Conservation (phyloP, 1,284 basidiomycete genomes). For the Tylopilus microsporus region DNA sequence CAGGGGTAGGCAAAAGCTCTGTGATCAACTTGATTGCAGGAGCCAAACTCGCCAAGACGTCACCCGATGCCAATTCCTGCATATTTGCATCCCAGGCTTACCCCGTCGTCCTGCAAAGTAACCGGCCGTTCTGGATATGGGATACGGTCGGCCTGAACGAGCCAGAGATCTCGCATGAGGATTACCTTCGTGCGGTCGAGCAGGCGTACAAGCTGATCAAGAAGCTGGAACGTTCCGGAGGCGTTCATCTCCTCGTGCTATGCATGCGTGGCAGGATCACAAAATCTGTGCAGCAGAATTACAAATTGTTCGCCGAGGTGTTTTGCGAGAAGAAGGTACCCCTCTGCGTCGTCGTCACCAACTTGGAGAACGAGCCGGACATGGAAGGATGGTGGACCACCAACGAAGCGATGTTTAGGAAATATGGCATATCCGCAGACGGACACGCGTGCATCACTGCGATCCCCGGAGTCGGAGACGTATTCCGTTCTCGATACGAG, state of each 20-base stretch:
- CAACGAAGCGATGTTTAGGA: constrained; percentile 20
- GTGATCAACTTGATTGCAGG: constrained; percentile 29
- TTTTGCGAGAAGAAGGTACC: constrained; percentile 30
- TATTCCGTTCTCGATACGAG: constrained; percentile 16
- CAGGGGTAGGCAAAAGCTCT: constrained; percentile 27
- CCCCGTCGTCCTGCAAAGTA: constrained; percentile 12
- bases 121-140: constrained; percentile 21
- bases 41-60: constrained; percentile 19
- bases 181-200: constrained; percentile 31
- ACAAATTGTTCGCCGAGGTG: constrained; percentile 24
- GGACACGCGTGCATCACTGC: constrained; percentile 31
- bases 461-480: constrained; percentile 10
- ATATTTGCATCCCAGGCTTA: constrained; percentile 20
- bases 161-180: constrained; percentile 18
- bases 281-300: constrained; percentile 28
- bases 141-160: constrained; percentile 41
- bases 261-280: constrained; percentile 37
- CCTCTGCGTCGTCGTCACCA: constrained; percentile 33
- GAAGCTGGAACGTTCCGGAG: constrained; percentile 26
- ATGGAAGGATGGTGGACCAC: constrained; percentile 29
- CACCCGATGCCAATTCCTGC: constrained; percentile 24
- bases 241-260: constrained; percentile 36
- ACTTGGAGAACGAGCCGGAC: constrained; percentile 39
- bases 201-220: constrained; percentile 31
- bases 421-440: constrained; percentile 11